Evolutionary conservation across 2,329 filamentous ascomycete species (phyloP).

Genomic region (Fusarium redolens): DNA sequence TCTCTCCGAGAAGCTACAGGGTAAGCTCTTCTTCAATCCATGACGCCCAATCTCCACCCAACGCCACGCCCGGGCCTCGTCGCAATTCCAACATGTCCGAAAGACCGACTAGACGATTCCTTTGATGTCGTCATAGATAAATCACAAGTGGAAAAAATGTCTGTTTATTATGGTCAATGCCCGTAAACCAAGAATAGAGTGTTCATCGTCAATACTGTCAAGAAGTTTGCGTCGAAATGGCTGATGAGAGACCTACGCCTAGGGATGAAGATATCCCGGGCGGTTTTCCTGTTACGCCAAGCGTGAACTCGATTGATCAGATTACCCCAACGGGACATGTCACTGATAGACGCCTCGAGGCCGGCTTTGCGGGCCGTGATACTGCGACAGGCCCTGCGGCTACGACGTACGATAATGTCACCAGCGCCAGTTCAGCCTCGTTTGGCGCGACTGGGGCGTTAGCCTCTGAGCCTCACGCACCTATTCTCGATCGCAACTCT

Average conservation of each 20-base stretch:
- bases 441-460: conserved; percentile 3
- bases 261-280: conserved; percentile 43
- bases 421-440: not conserved
- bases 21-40: not conserved
- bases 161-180: conserved; percentile 5
- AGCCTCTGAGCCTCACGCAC: not conserved
- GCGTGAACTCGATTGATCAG: conserved; percentile 22
- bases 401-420: conserved; percentile 3
- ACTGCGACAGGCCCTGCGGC: not conserved
- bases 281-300: conserved; percentile 43
- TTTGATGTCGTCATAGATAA: conserved; percentile 33
- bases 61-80: not conserved
- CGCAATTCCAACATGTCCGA: conserved; percentile 31
- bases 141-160: not conserved
- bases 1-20: not conserved
- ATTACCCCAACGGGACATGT: conserved; percentile 17
- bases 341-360: conserved; percentile 18
- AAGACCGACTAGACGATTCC: conserved; percentile 19
- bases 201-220: not conserved
- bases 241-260: conserved; percentile 38
- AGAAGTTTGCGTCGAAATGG: conserved; percentile 16
- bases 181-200: not conserved
- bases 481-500: not conserved
- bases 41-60: conserved; percentile 25
- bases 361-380: conserved; percentile 18